These are phyloP conservation scores for Phylloboletellus chloephorus DNA, from an alignment of 1,284 basidiomycete species.

Conservation along the genomic window DNA sequence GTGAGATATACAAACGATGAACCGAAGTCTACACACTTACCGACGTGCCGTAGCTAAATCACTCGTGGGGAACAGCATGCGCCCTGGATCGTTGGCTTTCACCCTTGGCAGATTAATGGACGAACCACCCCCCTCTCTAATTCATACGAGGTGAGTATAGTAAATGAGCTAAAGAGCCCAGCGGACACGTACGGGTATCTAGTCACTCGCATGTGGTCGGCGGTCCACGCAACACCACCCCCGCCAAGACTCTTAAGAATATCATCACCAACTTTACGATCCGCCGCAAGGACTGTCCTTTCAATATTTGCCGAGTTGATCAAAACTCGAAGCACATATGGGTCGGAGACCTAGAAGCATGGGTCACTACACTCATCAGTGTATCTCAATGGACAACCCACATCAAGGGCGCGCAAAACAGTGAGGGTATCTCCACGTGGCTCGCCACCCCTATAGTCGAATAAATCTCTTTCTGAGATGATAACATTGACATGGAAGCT, in stretches of 20 bases:
- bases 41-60: slow-evolving; percentile 32
- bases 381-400: slow-evolving; percentile 31
- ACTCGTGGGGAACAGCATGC: slow-evolving; percentile 45
- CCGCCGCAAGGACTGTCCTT: slow-evolving; percentile 57
- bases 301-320: slow-evolving; percentile 78
- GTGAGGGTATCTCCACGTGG: slow-evolving; percentile 60
- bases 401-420: slow-evolving; percentile 80
- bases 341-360: slow-evolving; percentile 59
- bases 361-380: slow-evolving; percentile 6
- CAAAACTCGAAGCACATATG: slow-evolving; percentile 74
- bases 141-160: slow-evolving; percentile 4
- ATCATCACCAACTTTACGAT: slow-evolving; percentile 55
- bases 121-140: slow-evolving; percentile 60
- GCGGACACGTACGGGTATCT: slow-evolving; percentile 51
- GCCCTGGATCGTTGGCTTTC: slow-evolving; percentile 37
- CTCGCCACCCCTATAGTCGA: slow-evolving; percentile 71
- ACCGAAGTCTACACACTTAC: slow-evolving; percentile 21
- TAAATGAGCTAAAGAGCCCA: not conserved
- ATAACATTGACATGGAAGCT: slow-evolving; percentile 48
- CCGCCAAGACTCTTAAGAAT: slow-evolving; percentile 42
- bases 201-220: slow-evolving; percentile 54
- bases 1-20: slow-evolving; percentile 2
- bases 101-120: slow-evolving; percentile 38
- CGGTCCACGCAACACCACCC: slow-evolving; percentile 55
- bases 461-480: slow-evolving; percentile 65